Percentiles rank a stretch among this genome's conserved stretches.
phyloP scores from a whole-genome alignment of 2,329 filamentous ascomycete species.

The Taxawa tesnikishii region DNA sequence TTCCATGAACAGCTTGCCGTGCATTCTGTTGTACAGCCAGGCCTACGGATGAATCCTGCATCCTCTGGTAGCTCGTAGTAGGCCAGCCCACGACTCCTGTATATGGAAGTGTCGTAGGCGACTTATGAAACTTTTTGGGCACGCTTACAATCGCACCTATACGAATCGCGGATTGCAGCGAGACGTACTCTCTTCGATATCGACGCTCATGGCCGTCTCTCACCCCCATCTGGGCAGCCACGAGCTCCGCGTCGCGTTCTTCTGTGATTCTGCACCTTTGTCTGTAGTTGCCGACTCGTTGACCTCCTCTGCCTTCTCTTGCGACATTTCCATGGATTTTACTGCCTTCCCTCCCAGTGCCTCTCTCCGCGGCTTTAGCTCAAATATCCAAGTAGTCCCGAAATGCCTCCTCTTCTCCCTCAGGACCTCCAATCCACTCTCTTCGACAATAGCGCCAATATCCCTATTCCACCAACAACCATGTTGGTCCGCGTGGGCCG shows the following conservation, averaged over 20 bases:
- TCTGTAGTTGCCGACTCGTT: background rate
- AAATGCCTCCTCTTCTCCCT: constrained; percentile 32
- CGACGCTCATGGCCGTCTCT: no score
- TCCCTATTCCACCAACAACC: constrained; percentile 43
- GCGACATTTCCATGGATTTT: no score
- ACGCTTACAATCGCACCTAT: no score
- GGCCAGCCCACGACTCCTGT: no score
- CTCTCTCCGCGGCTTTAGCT: constrained; percentile 27
- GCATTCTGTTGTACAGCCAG: no score
- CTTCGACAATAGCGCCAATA: constrained; percentile 33
- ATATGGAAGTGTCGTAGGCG: no score
- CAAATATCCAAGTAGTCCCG: constrained; percentile 37
- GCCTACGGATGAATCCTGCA: no score
- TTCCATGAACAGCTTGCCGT: no score
- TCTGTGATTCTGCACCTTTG: background rate
- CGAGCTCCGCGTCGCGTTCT: background rate
- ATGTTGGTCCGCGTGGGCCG: constrained; percentile 34
- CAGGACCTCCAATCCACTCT: constrained; percentile 35
- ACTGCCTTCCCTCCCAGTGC: background rate
- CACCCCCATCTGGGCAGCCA: background rate
- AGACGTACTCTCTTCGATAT: no score
- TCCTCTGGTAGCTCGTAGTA: no score
- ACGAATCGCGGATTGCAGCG: no score
- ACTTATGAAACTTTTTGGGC: no score
- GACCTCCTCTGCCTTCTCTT: background rate